Conservation (phyloP, 2,329 filamentous ascomycete genomes). For the Allantophomopsis cytisporea region DNA sequence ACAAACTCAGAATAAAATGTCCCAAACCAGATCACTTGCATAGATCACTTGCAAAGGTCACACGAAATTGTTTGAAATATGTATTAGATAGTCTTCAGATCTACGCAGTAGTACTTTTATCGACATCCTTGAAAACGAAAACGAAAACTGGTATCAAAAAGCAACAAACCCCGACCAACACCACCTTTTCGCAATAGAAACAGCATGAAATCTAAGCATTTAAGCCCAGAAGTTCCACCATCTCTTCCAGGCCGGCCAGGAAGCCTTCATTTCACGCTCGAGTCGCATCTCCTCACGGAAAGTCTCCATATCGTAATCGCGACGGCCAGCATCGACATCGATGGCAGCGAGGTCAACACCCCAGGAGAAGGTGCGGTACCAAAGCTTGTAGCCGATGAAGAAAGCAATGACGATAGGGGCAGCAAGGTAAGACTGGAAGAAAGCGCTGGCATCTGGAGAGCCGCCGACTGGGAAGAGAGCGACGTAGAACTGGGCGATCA, state of each 20-base stretch:
- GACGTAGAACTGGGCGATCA: conserved; percentile 38
- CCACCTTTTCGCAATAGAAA: no score
- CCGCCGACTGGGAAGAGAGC: conserved; percentile 33
- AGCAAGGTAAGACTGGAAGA: conserved; percentile 47
- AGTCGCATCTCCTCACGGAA: conserved; percentile 15
- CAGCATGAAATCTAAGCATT: no score
- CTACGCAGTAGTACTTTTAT: no score
- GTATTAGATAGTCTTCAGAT: no score
- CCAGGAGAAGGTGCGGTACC: conserved; percentile 24
- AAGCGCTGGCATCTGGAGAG: conserved; percentile 27
- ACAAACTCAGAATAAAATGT: no score
- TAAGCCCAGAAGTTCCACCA: neutral
- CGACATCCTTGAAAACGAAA: no score
- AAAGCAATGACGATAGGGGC: conserved; percentile 38
- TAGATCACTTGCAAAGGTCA: no score
- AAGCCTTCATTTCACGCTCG: conserved; percentile 13
- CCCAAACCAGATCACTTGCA: no score
- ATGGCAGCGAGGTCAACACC: conserved; percentile 14
- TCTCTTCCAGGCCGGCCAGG: conserved; percentile 16
- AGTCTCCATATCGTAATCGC: conserved; percentile 16
- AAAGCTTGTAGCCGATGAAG: conserved; percentile 56
- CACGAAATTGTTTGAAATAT: no score
- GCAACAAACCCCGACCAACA: no score
- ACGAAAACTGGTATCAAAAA: no score
- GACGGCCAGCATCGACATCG: conserved; percentile 16